phyloP scores from a whole-genome alignment of 1,284 basidiomycete species.

The Phellopilus nigrolimitatus region DNA sequence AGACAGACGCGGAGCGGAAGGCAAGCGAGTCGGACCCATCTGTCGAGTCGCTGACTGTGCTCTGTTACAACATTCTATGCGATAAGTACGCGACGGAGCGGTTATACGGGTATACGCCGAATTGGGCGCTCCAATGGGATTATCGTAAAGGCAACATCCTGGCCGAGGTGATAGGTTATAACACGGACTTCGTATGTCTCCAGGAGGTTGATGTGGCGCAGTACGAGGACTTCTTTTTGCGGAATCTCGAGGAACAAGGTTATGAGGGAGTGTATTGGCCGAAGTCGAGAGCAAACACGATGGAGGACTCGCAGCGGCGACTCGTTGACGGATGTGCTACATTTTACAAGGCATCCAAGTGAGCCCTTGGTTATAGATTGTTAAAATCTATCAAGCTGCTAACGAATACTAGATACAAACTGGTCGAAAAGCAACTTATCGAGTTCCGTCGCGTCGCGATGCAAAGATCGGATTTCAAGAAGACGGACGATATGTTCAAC shows the following conservation, averaged over 20 bases:
- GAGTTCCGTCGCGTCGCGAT: conserved; percentile 95
- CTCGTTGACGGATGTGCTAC: conserved; percentile 96
- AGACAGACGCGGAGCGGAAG: conserved; percentile 66
- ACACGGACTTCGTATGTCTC: conserved; percentile 89
- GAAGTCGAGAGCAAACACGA: conserved; percentile 92
- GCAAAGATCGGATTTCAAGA: conserved; percentile 93
- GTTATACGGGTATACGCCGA: conserved; percentile 95
- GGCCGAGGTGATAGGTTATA: conserved; percentile 79
- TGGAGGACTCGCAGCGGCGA: conserved; percentile 83
- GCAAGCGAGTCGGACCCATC: conserved; percentile 49
- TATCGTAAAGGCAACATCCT: conserved; percentile 92
- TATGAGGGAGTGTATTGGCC: conserved; percentile 94
- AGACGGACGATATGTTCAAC: conserved; percentile 99
- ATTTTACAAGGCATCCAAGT: conserved; percentile 92
- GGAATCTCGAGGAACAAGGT: conserved; percentile 69
- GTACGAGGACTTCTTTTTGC: conserved; percentile 91
- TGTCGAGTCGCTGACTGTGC: conserved; percentile 71
- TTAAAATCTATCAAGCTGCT: conserved; percentile 15
- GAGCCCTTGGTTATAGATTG: no score
- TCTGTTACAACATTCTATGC: conserved; percentile 96
- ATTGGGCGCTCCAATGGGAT: conserved; percentile 94
- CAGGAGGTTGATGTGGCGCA: conserved; percentile 93
- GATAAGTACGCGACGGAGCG: conserved; percentile 86
- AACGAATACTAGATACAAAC: conserved; percentile 61
- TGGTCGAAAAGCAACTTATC: conserved; percentile 92